A percentile compares a stretch with the other conserved stretches of the same genome.
These are phyloP conservation scores for Massarina eburnea DNA, from an alignment of 2,329 filamentous ascomycete species.

Conservation along the genomic window DNA sequence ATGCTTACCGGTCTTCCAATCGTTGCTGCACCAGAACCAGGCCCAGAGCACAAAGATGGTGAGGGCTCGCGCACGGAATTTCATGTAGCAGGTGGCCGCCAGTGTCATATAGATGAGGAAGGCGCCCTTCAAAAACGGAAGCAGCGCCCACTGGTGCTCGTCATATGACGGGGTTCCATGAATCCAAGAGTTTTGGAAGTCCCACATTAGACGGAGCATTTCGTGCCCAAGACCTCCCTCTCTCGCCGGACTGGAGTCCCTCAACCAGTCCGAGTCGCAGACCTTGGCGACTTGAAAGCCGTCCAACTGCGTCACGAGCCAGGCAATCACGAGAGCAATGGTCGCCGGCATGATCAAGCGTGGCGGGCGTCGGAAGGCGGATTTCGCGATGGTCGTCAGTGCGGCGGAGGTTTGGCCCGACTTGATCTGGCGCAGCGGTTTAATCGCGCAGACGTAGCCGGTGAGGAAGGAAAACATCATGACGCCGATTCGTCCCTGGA, in stretches of 20 bases:
- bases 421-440: constrained; percentile 55
- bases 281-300: constrained; percentile 52
- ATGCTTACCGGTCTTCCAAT: constrained; percentile 49
- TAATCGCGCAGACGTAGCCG: constrained; percentile 59
- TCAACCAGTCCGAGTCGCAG: constrained; percentile 56
- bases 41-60: constrained; percentile 50
- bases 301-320: constrained; percentile 52
- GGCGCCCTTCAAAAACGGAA: constrained; percentile 52
- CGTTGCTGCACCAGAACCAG: constrained; percentile 54
- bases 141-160: constrained; percentile 58
- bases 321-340: constrained; percentile 54
- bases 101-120: constrained; percentile 55
- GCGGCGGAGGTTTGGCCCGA: constrained; percentile 49
- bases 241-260: constrained; percentile 51
- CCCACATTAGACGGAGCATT: constrained; percentile 47
- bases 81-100: constrained; percentile 52
- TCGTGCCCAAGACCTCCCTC: constrained; percentile 50
- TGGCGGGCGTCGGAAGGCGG: constrained; percentile 56
- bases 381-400: constrained; percentile 53
- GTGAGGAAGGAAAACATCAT: constrained; percentile 60
- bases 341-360: constrained; percentile 56
- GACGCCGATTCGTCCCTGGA: constrained; percentile 57
- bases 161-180: constrained; percentile 55
- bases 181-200: constrained; percentile 54
- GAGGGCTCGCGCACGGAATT: constrained; percentile 50